Evolutionary conservation across 2,329 filamentous ascomycete genomes (phyloP), one percentile per base, ranked within the genome.

Genomic region (Sphaerulina populicola): DNA sequence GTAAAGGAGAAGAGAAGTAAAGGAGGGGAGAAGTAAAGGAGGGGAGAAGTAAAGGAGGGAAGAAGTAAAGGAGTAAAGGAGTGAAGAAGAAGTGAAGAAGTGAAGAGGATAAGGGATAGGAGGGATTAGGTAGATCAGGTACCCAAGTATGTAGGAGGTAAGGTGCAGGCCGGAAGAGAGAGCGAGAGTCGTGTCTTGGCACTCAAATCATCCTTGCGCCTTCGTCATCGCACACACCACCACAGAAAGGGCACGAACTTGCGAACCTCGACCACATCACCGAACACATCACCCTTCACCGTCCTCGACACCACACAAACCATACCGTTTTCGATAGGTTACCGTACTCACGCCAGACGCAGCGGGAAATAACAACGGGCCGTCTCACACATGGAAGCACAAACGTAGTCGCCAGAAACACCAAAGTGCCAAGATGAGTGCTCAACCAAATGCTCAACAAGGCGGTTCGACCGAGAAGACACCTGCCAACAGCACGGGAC

Each of bases 351-450:
- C 4, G 7, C 31, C 10, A 35, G 31, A 35, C 31, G 10, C 31
- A 8, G 12, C 31, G 6, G 8, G 6, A 1, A 11, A 10, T 4
- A 35, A 35, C 6, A n/a, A 35, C 31, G 10, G 31, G 6, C 4
- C 31, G 4, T 35, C 31, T n/a, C 12, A 11, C 31, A 35, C 31
- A 35, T 35, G 31, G 31, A 35, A 11, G 31, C 12, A 10, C 31
- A 10, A n/a, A n/a, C 6, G 12, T 35, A 35, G 12, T 35, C 6
- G 23, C 6, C 31, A 35, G 31, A 35, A 21, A 27, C 23, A 27
- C 23, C 39, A 21, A 18, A 41, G 39, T 37, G 46, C 38, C 46
- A 42, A 41, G 29, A 48, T 48, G 46, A 42, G 37, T 21, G 46
- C 46, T 31, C 36, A 42, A 31, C 29, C 30, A 37, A 31, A 27